Base-by-base conservation (phyloP, 2,329 filamentous ascomycete species). In the Pseudogymnoascus sp. region DNA sequence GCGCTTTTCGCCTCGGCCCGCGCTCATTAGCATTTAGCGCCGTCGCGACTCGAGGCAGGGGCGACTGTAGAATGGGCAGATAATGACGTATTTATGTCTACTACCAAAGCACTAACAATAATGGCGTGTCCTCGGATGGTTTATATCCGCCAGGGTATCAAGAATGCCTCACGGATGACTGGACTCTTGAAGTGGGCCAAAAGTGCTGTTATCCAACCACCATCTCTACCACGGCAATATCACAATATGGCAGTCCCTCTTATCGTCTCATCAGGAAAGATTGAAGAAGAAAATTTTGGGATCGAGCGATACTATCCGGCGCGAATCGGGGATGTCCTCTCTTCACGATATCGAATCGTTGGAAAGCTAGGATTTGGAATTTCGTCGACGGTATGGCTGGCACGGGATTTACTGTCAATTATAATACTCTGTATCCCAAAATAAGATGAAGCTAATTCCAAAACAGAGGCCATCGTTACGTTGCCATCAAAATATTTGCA, bases 341-440 rank as follows among this genome's bases (percentile, higher is more conserved):
- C 62, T 54, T 63, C 28, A 5, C 63, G 65, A 16, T 67, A 67
- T 62, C 65, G 45, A 64, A 36, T 67, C 28, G 65, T 67, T 41
- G 66, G 65, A 54, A 67, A 67, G 61, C 63, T 67, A 5, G 66
- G 66, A 39, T 67, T 67, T 65, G 66, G 66, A 60, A 63, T 43
- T 62, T 64, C 65, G 28, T 67, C 66, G 21, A 67, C 65, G 4
- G 63, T 65, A 11, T 67, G 65, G 65, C 25, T 54, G 14, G 51
- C 62, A 37, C 43, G 62, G 21, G 65, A 67, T 63, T 62, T 67
- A 62, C 34, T 51, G 64, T 65, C 4, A 54, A 61, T 6, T 6
- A 37, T 37, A 5, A n/a, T 37, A 37, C 36, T 37, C 13, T n/a
- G 13, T 37, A 13, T 37, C 36, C 4, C 36, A 37, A 37, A 37